These are phyloP conservation scores for Tagetes erecta DNA, from an alignment of 129 eudicot genomes.

Conservation along the genomic window DNA sequence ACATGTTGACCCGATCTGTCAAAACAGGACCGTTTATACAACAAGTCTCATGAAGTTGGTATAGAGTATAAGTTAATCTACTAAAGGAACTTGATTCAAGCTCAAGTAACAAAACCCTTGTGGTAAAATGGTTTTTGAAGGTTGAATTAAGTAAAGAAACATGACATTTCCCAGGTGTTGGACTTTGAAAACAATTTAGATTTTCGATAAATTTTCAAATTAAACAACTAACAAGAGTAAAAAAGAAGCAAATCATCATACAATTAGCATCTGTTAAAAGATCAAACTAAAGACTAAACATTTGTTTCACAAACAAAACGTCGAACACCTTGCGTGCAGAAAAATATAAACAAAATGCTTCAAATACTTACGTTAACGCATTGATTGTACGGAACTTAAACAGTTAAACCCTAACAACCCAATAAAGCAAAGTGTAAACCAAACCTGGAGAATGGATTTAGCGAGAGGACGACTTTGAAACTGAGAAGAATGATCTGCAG, in stretches of 20 bases:
- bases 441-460: slow-evolving; percentile 58
- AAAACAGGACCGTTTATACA: background rate
- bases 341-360: background rate
- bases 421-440: background rate
- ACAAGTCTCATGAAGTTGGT: background rate
- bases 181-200: slow-evolving; percentile 1
- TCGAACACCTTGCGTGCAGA: slow-evolving; percentile 13
- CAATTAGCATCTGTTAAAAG: background rate
- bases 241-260: slow-evolving; percentile 14
- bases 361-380: background rate
- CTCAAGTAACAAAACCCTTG: background rate
- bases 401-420: slow-evolving; percentile 8
- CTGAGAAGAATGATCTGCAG: slow-evolving; percentile 24
- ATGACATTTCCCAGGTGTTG: background rate
- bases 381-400: background rate
- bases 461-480: slow-evolving; percentile 39
- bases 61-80: background rate
- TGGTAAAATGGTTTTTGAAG: slow-evolving; percentile 1
- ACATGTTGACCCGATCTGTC: slow-evolving; percentile 44
- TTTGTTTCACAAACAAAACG: background rate
- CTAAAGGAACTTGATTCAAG: background rate
- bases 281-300: slow-evolving; percentile 9
- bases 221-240: slow-evolving; percentile 16
- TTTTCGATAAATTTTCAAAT: background rate
- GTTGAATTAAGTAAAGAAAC: background rate